Evolutionary conservation across 345 rosid genomes (phyloP).

Genomic region (Passiflora organensis): DNA sequence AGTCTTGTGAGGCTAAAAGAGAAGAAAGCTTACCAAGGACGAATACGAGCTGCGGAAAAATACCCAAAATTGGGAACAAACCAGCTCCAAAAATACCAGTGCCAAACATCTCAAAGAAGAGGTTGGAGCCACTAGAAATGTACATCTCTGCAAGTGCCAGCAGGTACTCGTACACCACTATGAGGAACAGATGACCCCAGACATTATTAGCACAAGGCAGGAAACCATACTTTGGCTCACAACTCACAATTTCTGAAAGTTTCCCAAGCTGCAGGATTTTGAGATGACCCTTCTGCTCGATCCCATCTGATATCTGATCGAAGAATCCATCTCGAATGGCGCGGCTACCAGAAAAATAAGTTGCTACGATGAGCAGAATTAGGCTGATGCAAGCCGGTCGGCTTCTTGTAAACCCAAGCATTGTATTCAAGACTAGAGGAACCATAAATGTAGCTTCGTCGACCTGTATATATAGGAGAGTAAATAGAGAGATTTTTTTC

Average conservation of each 20-base stretch:
- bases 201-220: slow-evolving; percentile 44
- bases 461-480: too few relatives aligned
- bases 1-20: not conserved
- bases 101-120: slow-evolving; percentile 48
- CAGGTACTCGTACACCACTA: slow-evolving; percentile 42
- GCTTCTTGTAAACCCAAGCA: too few relatives aligned
- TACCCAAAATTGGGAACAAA: slow-evolving; percentile 35
- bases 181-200: slow-evolving; percentile 48
- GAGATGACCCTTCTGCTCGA: not conserved
- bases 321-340: slow-evolving; percentile 8
- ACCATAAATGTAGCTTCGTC: too few relatives aligned
- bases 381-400: slow-evolving; percentile 9
- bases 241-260: slow-evolving; percentile 27
- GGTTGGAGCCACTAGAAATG: slow-evolving; percentile 34
- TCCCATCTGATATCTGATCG: slow-evolving; percentile 13
- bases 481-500: too few relatives aligned
- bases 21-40: slow-evolving; percentile 29
- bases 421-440: too few relatives aligned
- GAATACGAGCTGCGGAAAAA: slow-evolving; percentile 34
- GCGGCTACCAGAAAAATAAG: slow-evolving; percentile 15
- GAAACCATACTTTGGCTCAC: slow-evolving; percentile 41
- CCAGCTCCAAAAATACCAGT: slow-evolving; percentile 48
- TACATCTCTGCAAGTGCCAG: slow-evolving; percentile 23
- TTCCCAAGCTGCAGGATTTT: not conserved
- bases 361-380: slow-evolving; percentile 13